These are phyloP conservation scores for Aspergillus sparsus DNA, from an alignment of 495 filamentous ascomycete genomes.

Conservation along the genomic window DNA sequence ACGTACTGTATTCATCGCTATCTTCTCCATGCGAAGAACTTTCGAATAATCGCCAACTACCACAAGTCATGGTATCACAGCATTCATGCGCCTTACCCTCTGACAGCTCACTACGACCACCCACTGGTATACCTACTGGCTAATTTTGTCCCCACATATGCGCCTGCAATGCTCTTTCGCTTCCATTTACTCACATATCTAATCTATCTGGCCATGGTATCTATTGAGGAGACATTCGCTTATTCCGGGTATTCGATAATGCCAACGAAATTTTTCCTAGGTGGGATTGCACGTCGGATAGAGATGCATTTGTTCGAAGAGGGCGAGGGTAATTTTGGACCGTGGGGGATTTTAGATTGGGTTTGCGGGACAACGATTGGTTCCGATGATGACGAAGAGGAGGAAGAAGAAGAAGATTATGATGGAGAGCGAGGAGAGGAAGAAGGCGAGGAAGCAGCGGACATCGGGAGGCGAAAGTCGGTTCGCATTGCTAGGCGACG, in stretches of 20 bases:
- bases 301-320: constrained; percentile 64
- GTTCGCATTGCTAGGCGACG: too few species aligned
- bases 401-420: neutral
- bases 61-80: constrained; percentile 70
- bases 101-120: constrained; percentile 77
- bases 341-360: constrained; percentile 80
- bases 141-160: constrained; percentile 70
- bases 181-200: constrained; percentile 81
- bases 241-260: constrained; percentile 76
- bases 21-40: constrained; percentile 57
- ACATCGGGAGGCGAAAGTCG: too few species aligned
- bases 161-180: constrained; percentile 65
- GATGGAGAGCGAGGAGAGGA: too few species aligned
- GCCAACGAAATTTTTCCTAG: constrained; percentile 70
- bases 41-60: constrained; percentile 36
- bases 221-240: constrained; percentile 73
- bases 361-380: constrained; percentile 65
- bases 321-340: constrained; percentile 72
- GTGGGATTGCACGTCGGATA: constrained; percentile 69
- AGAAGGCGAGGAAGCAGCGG: too few species aligned
- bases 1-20: constrained; percentile 74
- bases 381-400: constrained; percentile 49
- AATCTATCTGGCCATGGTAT: constrained; percentile 64
- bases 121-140: constrained; percentile 69
- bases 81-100: constrained; percentile 61